Evolutionary conservation across 2,329 filamentous ascomycete species (phyloP).

Genomic region (Diaporthe sp.): DNA sequence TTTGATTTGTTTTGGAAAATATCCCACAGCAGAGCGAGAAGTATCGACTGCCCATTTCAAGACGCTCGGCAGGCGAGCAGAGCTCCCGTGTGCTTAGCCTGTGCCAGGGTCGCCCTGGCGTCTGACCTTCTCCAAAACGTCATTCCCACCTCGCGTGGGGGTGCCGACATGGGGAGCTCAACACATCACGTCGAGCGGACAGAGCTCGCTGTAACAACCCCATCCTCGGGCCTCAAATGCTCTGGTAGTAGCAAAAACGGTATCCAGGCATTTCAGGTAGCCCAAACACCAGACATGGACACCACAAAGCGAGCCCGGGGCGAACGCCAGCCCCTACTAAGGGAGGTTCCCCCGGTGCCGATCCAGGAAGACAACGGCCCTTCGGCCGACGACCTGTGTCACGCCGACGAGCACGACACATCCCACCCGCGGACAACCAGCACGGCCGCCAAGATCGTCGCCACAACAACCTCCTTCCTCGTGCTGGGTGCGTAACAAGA

Average conservation of each 20-base stretch:
- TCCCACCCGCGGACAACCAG: not conserved
- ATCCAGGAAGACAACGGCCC: not conserved
- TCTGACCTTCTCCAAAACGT: not conserved
- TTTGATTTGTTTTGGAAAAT: too few relatives aligned
- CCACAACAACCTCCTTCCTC: conserved; percentile 37
- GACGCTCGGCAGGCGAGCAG: too few relatives aligned
- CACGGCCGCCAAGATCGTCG: conserved; percentile 21
- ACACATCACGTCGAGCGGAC: too few relatives aligned
- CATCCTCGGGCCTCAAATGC: not conserved
- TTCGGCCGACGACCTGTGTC: not conserved
- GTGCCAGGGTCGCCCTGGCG: not conserved
- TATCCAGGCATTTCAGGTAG: not conserved
- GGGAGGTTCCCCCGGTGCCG: not conserved
- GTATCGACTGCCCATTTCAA: too few relatives aligned
- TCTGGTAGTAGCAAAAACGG: not conserved
- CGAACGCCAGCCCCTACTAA: not conserved
- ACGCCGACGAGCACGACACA: conserved; percentile 16
- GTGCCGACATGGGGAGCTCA: not conserved
- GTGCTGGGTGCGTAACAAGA: conserved; percentile 37
- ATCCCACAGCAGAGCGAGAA: too few relatives aligned
- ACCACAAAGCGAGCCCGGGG: not conserved
- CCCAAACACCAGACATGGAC: not conserved
- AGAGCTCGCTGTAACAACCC: not conserved
- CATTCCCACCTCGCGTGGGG: not conserved
- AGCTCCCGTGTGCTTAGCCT: not conserved